phyloP scores from a whole-genome alignment of 225 moss, liverwort and hornwort genomes.

The Physcomitrium patens region DNA sequence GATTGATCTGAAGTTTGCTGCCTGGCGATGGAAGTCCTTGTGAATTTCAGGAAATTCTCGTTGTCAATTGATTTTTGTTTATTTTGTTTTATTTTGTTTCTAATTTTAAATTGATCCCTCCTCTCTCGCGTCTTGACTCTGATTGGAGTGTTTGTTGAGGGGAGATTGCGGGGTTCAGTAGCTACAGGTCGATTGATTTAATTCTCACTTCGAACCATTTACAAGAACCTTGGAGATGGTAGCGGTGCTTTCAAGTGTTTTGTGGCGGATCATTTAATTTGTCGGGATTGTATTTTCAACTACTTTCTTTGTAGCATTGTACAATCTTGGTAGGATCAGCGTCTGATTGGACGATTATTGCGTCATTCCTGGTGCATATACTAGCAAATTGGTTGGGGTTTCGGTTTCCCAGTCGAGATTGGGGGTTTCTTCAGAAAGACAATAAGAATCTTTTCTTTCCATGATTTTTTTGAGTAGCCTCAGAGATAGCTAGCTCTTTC shows the following conservation, averaged over 20 bases:
- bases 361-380: background rate
- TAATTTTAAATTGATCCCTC: background rate
- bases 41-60: background rate
- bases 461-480: background rate
- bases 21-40: background rate
- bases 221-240: background rate
- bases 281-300: background rate
- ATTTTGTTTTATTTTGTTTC: background rate
- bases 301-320: background rate
- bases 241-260: background rate
- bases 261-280: background rate
- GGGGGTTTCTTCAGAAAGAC: background rate
- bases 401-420: slow-evolving; percentile 17
- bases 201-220: background rate
- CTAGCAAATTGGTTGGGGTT: background rate
- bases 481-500: background rate
- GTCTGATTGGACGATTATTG: too few relatives aligned
- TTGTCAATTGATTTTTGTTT: background rate
- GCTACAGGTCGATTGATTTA: background rate
- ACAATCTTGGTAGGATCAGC: background rate
- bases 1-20: background rate
- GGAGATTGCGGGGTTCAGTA: background rate
- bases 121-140: too few relatives aligned
- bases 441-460: background rate
- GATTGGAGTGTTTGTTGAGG: too few relatives aligned